Evolutionary conservation across 2,329 filamentous ascomycete genomes (phyloP).

Genomic region (Thelonectria rubi): DNA sequence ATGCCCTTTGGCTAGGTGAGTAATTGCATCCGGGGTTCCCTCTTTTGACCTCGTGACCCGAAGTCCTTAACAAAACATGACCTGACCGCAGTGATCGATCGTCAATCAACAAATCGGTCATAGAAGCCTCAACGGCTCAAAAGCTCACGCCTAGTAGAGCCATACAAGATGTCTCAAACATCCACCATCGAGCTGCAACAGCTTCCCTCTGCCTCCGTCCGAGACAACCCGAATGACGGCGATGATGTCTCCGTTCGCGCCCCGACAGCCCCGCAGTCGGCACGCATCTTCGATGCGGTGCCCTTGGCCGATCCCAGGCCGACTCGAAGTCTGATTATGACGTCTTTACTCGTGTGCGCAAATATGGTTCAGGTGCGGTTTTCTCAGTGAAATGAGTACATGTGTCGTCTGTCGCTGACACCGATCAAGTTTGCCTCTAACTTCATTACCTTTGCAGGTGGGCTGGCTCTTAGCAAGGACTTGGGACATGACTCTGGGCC

Average conservation of each 20-base stretch:
- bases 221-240: background rate
- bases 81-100: background rate
- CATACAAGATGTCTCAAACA: constrained; percentile 9
- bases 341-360: constrained; percentile 14
- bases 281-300: constrained; percentile 15
- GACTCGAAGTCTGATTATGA: constrained; percentile 1
- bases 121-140: background rate
- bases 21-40: background rate
- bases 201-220: background rate
- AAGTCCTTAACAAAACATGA: background rate
- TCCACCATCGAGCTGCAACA: constrained; percentile 17
- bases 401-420: background rate
- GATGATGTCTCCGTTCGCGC: background rate
- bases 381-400: background rate
- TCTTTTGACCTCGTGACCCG: background rate
- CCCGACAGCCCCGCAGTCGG: background rate
- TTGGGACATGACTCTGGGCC: constrained; percentile 34
- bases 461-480: constrained; percentile 13
- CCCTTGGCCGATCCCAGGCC: constrained; percentile 2
- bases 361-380: constrained; percentile 16
- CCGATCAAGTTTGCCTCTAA: constrained; percentile 13
- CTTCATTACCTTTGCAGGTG: constrained; percentile 18
- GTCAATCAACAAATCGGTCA: background rate
- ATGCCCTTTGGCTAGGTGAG: background rate
- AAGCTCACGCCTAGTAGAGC: background rate